Evolutionary conservation across 1,139 yeast genomes (phyloP).

Genomic region (Ogataea hybrid): DNA sequence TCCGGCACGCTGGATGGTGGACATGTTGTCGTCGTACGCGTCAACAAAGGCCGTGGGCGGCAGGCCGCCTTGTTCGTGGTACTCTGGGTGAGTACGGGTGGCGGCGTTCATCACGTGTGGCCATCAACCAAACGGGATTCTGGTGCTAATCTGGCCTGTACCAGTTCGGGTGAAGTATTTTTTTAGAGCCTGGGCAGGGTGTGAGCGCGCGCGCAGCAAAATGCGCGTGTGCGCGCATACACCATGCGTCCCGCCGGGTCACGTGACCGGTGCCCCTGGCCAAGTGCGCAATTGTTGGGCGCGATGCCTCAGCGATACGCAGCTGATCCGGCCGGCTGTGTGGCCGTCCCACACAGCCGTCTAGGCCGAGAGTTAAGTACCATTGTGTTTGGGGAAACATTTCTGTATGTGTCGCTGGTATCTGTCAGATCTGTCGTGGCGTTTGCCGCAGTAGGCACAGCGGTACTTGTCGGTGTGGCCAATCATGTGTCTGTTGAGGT

Average conservation of each 20-base stretch:
- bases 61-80: conserved; percentile 2
- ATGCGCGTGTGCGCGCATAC: not conserved
- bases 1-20: conserved; percentile 22
- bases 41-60: conserved; percentile 12
- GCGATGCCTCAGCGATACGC: not conserved
- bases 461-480: conserved; percentile 27
- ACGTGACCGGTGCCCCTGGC: not conserved
- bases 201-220: too few species aligned
- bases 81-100: conserved; percentile 8
- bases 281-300: not conserved
- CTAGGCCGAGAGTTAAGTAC: not conserved
- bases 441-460: conserved; percentile 22
- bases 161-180: too few species aligned
- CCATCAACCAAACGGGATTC: not conserved
- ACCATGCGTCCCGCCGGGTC: not conserved
- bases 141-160: not conserved
- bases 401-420: conserved; percentile 23
- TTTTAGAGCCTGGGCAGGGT: too few species aligned
- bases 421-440: conserved; percentile 28
- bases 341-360: not conserved
- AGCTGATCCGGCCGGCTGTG: not conserved
- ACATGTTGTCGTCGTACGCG: conserved; percentile 19
- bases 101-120: conserved; percentile 13
- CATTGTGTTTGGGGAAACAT: conserved; percentile 11
- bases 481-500: conserved; percentile 26